Evolutionary conservation across 768 basidiomycete species (phyloP).

Genomic region (Tubosaeta sp.): DNA sequence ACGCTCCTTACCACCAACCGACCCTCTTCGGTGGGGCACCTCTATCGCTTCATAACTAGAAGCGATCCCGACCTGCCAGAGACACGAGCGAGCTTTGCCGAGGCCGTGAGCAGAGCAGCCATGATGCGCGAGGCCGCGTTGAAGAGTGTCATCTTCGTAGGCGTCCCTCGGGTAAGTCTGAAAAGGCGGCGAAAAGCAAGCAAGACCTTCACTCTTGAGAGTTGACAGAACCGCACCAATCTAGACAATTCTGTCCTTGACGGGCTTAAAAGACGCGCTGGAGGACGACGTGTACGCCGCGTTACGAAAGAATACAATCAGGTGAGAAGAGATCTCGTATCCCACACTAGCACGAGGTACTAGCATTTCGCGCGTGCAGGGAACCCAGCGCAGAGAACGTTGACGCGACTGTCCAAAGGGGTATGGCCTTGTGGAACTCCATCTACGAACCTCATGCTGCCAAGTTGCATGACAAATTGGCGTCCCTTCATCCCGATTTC

Average conservation of each 20-base stretch:
- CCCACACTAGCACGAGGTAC: slow-evolving; percentile 19
- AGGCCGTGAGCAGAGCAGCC: slow-evolving; percentile 69
- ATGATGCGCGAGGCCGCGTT: slow-evolving; percentile 86
- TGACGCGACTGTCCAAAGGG: slow-evolving; percentile 64
- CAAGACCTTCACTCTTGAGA: slow-evolving; percentile 1
- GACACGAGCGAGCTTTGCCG: slow-evolving; percentile 43
- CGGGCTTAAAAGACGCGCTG: slow-evolving; percentile 68
- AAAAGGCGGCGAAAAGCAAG: not conserved
- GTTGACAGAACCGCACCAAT: slow-evolving; percentile 6
- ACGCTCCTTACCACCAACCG: slow-evolving; percentile 79
- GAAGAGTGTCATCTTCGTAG: slow-evolving; percentile 87
- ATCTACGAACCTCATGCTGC: slow-evolving; percentile 88
- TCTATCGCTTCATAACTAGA: slow-evolving; percentile 75
- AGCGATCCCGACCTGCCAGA: slow-evolving; percentile 36
- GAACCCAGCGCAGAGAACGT: slow-evolving; percentile 58
- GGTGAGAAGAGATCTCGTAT: slow-evolving; percentile 42
- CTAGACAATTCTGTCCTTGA: slow-evolving; percentile 79
- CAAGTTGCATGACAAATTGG: slow-evolving; percentile 86
- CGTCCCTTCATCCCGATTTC: slow-evolving; percentile 89
- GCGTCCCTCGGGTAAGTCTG: slow-evolving; percentile 71
- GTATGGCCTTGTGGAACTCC: slow-evolving; percentile 72
- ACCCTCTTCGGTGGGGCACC: slow-evolving; percentile 70
- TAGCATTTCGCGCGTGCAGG: slow-evolving; percentile 38
- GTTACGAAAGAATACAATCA: slow-evolving; percentile 61
- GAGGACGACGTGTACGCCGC: slow-evolving; percentile 77